A percentile compares a stretch with the other conserved stretches of the same genome.
phyloP scores from a whole-genome alignment of 2,329 filamentous ascomycete genomes.

The Apiospora pterosperma region DNA sequence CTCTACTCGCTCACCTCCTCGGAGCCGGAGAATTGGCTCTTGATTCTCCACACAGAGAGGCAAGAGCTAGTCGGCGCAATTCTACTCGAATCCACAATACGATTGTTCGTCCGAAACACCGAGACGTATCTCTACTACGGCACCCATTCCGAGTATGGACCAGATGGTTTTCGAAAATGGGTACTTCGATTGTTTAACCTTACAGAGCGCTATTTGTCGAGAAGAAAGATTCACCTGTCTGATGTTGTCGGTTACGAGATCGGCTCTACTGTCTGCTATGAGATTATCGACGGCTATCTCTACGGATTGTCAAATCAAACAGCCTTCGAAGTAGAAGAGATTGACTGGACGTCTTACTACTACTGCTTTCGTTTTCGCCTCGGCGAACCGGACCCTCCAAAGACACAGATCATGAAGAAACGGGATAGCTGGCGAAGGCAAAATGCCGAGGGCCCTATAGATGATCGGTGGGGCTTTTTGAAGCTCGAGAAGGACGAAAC shows the following conservation, averaged over 20 bases:
- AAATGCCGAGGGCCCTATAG: no score
- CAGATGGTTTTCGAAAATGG: no score
- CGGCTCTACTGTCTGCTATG: constrained; percentile 65
- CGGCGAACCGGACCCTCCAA: no score
- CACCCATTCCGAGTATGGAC: no score
- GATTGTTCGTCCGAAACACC: constrained; percentile 68
- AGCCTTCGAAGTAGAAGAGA: constrained; percentile 57
- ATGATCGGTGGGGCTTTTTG: no score
- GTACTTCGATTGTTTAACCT: no score
- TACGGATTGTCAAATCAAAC: constrained; percentile 68
- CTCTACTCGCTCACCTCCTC: constrained; percentile 55
- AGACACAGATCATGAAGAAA: no score
- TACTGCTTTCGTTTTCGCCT: constrained; percentile 63
- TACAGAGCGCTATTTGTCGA: no score
- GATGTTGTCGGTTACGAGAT: constrained; percentile 63
- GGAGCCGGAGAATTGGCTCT: constrained; percentile 44
- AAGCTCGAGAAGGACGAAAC: no score
- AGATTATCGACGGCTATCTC: constrained; percentile 62
- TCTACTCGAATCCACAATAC: constrained; percentile 43
- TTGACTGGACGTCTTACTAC: constrained; percentile 68
- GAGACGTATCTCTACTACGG: no score
- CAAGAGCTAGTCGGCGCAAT: constrained; percentile 37
- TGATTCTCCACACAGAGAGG: constrained; percentile 43
- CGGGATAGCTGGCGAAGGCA: no score
- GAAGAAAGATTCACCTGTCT: constrained; percentile 46